Conservation (phyloP, 2,329 filamentous ascomycete genomes). For the Talaromyces sp. region DNA sequence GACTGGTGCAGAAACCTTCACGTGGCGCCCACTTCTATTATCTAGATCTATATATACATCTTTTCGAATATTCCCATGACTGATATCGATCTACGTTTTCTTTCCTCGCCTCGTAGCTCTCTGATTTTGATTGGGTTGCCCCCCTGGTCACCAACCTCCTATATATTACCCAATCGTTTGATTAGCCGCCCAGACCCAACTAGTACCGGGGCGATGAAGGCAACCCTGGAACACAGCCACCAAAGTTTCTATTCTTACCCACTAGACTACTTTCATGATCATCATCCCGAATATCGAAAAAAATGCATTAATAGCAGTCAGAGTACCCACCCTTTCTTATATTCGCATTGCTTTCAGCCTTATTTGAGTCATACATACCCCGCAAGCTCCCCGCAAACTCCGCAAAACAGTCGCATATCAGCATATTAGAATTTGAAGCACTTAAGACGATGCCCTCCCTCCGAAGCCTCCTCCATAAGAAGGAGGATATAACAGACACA, state of each 20-base stretch:
- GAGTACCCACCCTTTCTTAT: neutral
- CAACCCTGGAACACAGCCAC: slow-evolving; percentile 20
- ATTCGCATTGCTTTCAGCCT: neutral
- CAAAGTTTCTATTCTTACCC: slow-evolving; percentile 15
- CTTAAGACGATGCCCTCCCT: slow-evolving; percentile 56
- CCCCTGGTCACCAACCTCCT: neutral
- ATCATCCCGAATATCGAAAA: neutral
- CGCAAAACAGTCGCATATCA: neutral
- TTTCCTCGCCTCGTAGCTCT: neutral
- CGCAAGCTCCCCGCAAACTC: slow-evolving; percentile 3
- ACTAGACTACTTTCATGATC: neutral
- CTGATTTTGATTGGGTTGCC: neutral
- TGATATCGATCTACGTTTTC: neutral
- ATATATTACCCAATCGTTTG: slow-evolving; percentile 4
- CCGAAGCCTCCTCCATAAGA: slow-evolving; percentile 65
- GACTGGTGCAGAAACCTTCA: neutral
- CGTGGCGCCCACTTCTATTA: neutral
- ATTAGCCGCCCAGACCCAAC: slow-evolving; percentile 17
- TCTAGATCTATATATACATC: neutral
- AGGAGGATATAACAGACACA: slow-evolving; percentile 54
- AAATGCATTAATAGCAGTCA: neutral
- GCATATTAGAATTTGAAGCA: neutral
- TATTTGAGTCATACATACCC: neutral
- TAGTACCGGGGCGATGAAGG: slow-evolving; percentile 1
- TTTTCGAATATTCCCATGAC: neutral